phyloP scores from a whole-genome alignment of 257 asterid species.

The Nemophila menziesii region DNA sequence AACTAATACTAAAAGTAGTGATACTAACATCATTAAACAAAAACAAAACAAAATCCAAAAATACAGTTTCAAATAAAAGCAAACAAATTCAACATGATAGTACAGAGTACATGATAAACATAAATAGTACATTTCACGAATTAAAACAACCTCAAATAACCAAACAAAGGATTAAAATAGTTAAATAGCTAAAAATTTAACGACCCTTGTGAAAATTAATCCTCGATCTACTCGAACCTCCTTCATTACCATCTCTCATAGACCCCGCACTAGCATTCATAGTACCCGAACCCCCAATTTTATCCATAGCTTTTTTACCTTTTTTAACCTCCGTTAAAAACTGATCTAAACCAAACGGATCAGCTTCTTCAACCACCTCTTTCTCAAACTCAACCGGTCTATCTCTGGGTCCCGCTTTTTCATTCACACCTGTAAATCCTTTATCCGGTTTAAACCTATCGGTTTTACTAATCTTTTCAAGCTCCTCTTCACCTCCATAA shows the following conservation, averaged over 20 bases:
- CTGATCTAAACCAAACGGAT: constrained; percentile 85
- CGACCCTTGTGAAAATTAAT: constrained; percentile 33
- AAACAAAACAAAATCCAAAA: too few species aligned
- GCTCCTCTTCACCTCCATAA: constrained; percentile 86
- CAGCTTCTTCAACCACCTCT: constrained; percentile 62
- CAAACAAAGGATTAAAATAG: too few species aligned
- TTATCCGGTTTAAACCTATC: constrained; percentile 72
- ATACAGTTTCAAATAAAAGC: too few species aligned
- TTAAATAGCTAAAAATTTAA: too few species aligned
- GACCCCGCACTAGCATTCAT: constrained; percentile 43
- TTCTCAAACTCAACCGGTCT: constrained; percentile 77
- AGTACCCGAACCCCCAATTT: constrained; percentile 47
- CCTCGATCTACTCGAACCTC: constrained; percentile 28
- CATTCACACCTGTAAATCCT: constrained; percentile 64
- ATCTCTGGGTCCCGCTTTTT: constrained; percentile 57
- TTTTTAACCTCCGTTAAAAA: constrained; percentile 83
- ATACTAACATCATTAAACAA: too few species aligned
- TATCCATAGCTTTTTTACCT: constrained; percentile 77
- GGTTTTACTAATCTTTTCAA: constrained; percentile 77
- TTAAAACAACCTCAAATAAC: too few species aligned
- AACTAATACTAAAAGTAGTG: too few species aligned
- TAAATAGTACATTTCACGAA: too few species aligned
- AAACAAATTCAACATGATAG: too few species aligned
- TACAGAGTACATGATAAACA: too few species aligned
- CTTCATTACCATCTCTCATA: constrained; percentile 29